Conservation (phyloP, 331 rosid genomes). For the Acacia pycnantha region DNA sequence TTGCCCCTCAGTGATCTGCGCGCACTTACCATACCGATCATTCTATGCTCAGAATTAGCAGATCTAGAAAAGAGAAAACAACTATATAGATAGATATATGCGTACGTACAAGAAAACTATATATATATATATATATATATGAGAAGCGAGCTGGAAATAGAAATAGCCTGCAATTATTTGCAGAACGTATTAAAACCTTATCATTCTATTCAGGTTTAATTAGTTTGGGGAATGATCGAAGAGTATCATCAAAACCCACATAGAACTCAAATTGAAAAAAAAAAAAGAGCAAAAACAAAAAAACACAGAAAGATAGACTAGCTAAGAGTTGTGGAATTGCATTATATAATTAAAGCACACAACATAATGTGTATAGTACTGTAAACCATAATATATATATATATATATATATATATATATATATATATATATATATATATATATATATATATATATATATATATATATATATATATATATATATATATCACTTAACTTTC, state of each 20-base stretch:
- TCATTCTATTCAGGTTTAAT: conserved; percentile 30
- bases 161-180: conserved; percentile 21
- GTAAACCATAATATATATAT: background rate
- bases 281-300: no score
- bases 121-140: background rate
- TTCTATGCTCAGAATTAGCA: conserved; percentile 1
- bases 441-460: no score
- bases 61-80: background rate
- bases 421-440: no score
- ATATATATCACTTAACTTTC: conserved; percentile 26
- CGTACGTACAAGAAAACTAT: background rate
- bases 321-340: background rate
- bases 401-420: background rate
- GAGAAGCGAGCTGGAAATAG: conserved; percentile 9
- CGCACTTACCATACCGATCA: background rate
- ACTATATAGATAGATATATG: background rate
- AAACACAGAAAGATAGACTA: background rate
- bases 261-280: background rate
- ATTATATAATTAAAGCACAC: background rate
- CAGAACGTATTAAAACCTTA: conserved; percentile 10
- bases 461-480: no score
- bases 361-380: background rate
- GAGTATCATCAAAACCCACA: background rate
- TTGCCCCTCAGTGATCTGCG: conserved; percentile 1
- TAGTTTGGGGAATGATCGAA: background rate